Percentiles rank a stretch among this genome's conserved stretches.
These are phyloP conservation scores for Xylaria castorea DNA, from an alignment of 495 filamentous ascomycete species.

Conservation along the genomic window DNA sequence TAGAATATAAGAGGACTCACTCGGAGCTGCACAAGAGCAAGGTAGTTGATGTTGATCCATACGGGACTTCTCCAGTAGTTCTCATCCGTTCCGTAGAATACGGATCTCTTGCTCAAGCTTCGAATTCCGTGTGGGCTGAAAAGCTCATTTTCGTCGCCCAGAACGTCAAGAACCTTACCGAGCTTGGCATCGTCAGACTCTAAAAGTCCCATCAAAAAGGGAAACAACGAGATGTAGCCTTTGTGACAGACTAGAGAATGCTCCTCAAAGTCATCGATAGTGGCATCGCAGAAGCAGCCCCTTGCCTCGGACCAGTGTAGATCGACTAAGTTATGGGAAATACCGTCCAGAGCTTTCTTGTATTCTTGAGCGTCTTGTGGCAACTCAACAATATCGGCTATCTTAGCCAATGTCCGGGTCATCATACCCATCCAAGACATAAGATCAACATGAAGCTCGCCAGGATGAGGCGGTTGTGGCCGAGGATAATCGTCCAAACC, in stretches of 20 bases:
- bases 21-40: constrained; percentile 80
- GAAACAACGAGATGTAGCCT: constrained; percentile 93
- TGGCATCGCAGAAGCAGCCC: constrained; percentile 91
- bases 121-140: constrained; percentile 87
- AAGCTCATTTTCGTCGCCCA: constrained; percentile 81
- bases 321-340: constrained; percentile 88
- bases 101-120: constrained; percentile 83
- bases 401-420: constrained; percentile 78
- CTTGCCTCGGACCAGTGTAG: constrained; percentile 86
- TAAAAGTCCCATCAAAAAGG: constrained; percentile 82
- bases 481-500: constrained; percentile 96
- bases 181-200: constrained; percentile 74
- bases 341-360: constrained; percentile 74
- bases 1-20: constrained; percentile 61
- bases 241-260: constrained; percentile 90
- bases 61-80: constrained; percentile 97
- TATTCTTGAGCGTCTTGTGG: constrained; percentile 77
- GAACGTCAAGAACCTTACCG: constrained; percentile 74
- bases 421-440: constrained; percentile 98
- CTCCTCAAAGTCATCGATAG: constrained; percentile 95
- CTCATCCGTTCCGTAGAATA: constrained; percentile 86
- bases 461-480: constrained; percentile 94
- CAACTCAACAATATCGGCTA: constrained; percentile 74
- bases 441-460: constrained; percentile 93
- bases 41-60: constrained; percentile 98